These are phyloP conservation scores for Plasmodium falciparum DNA, from an alignment of 169 alveolate species.

Conservation along the genomic window DNA sequence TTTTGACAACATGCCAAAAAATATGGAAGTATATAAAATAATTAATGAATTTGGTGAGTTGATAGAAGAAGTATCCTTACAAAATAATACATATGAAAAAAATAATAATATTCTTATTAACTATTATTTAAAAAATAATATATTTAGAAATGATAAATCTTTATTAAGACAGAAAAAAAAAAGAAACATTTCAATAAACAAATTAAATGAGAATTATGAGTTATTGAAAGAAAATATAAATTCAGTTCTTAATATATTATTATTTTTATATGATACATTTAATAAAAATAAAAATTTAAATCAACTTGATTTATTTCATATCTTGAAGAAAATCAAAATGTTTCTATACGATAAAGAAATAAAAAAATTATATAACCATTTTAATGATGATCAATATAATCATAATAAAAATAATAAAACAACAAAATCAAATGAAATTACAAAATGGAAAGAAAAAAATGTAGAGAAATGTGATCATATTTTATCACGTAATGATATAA, in stretches of 20 bases:
- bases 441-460: background rate
- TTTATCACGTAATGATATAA: background rate
- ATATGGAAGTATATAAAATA: conserved; percentile 21
- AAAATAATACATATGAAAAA: background rate
- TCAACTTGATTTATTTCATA: background rate
- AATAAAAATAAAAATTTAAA: conserved; percentile 1
- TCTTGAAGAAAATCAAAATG: conserved; percentile 24
- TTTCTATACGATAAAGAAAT: conserved; percentile 26
- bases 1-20: conserved; percentile 8
- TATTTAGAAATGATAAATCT: background rate
- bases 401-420: background rate
- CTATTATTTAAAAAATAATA: conserved; percentile 6
- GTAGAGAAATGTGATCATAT: background rate
- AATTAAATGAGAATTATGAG: conserved; percentile 24
- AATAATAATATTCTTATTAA: background rate
- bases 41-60: conserved; percentile 10
- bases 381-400: background rate
- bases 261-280: background rate
- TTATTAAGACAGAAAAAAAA: conserved; percentile 10
- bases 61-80: background rate
- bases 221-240: conserved; percentile 5
- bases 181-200: background rate
- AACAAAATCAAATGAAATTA: background rate
- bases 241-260: conserved; percentile 16
- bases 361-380: conserved; percentile 12